phyloP scores from a whole-genome alignment of 192 early-diverging fungal genomes.

The Backusella circina region DNA sequence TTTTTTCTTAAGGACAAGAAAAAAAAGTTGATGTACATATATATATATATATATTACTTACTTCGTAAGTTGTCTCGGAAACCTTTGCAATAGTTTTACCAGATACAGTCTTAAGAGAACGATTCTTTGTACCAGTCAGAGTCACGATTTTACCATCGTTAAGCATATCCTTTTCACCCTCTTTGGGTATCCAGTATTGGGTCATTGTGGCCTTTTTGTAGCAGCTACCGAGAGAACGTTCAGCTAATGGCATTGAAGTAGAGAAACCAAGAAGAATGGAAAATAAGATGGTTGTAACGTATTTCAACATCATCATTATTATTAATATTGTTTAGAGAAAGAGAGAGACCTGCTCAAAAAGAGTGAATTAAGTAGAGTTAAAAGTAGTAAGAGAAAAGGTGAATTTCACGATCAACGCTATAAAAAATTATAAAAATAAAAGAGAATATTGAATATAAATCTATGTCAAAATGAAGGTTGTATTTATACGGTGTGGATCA shows the following conservation, averaged over 20 bases:
- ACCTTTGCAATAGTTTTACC: conserved; percentile 30
- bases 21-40: background rate
- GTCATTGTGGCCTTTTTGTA: conserved; percentile 18
- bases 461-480: background rate
- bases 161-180: conserved; percentile 34
- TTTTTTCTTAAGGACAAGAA: background rate
- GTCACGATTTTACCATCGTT: conserved; percentile 29
- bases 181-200: conserved; percentile 37
- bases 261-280: background rate
- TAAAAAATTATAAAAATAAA: background rate
- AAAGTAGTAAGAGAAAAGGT: background rate
- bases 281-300: background rate
- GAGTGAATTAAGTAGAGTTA: background rate
- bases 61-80: conserved; percentile 27
- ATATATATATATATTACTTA: background rate
- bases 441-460: background rate
- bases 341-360: background rate
- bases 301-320: background rate
- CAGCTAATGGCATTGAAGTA: background rate
- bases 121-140: conserved; percentile 16
- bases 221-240: background rate
- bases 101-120: conserved; percentile 11
- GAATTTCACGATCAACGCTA: background rate
- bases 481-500: background rate
- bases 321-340: background rate